Percentiles rank a stretch among this genome's conserved stretches.
These are phyloP conservation scores for Sclerospora graminicola DNA, from an alignment of 352 stramenopile genomes.

Conservation along the genomic window DNA sequence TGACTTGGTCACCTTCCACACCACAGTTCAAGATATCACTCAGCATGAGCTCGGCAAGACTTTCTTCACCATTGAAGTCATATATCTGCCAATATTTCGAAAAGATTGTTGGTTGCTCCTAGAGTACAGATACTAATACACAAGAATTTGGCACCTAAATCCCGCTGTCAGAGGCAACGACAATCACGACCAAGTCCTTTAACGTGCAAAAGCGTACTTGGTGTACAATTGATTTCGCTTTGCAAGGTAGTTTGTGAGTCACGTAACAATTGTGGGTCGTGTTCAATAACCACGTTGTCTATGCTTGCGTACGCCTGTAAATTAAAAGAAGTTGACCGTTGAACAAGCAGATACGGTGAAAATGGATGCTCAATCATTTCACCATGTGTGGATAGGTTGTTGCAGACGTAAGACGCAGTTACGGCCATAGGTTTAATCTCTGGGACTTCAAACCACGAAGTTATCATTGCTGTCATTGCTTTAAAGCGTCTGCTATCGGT, in stretches of 20 bases:
- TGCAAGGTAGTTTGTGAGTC: conserved; percentile 29
- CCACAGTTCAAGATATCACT: no score
- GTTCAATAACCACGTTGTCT: conserved; percentile 39
- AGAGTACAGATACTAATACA: no score
- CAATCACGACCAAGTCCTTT: conserved; percentile 33
- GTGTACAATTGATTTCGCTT: conserved; percentile 41
- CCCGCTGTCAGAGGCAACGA: conserved; percentile 49
- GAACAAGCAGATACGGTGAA: no score
- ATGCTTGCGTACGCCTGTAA: conserved; percentile 34
- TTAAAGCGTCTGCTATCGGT: no score
- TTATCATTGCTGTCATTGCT: conserved; percentile 24
- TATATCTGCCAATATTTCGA: no score
- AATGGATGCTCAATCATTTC: conserved; percentile 28
- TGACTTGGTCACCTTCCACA: no score
- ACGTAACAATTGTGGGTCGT: conserved; percentile 28
- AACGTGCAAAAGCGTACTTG: conserved; percentile 61
- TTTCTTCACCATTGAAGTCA: no score
- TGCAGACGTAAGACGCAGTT: conserved; percentile 42
- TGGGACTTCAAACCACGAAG: conserved; percentile 37
- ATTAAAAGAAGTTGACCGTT: not conserved
- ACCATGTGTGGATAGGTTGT: conserved; percentile 40
- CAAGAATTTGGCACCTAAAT: no score
- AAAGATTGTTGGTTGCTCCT: no score
- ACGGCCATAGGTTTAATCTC: conserved; percentile 31
- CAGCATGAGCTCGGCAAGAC: no score